Base-by-base conservation (phyloP, 371 early-diverging fungal genomes). In the Mortierella sp. region DNA sequence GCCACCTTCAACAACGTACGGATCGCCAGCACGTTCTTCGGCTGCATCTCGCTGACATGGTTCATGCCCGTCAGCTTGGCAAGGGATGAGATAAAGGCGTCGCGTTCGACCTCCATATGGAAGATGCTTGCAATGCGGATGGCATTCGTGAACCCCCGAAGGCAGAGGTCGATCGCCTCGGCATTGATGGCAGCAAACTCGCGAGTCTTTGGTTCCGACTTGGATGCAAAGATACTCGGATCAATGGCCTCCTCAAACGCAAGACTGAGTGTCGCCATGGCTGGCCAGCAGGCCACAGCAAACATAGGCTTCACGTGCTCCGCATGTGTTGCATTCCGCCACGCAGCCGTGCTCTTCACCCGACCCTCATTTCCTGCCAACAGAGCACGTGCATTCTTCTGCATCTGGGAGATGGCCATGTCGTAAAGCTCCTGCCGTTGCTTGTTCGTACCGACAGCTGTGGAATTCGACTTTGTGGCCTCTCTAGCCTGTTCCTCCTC, bases 271-370 rank as follows among this genome's bases (percentile, higher is more conserved):
- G 87, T 87, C 30, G 90, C 85, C 58, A 92, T 80, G 61, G 89
- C 69, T 44, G 89, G 79, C 89, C 89, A 91, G 89, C 92, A 92
- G 60, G 86, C 83, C 11, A 87, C 75, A 53, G 86, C 85, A 80
- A 92, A 89, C 92, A 92, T 91, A 46, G 82, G 81, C 64, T 86
- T 86, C 32, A 89, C 88, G 66, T 92, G 92, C 61, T 90, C 91
- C 43, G 82, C 83, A 64, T 90, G 90, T 12, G 82, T 86, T 14
- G 90, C 92, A 37, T 75, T 72, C 54, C 79, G 64, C 82, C 82
- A 84, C 2, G 66, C 66, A 14, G 76, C 72, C 7, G 72, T 62
- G 47, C 61, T 72, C 63, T 68, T 73, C 27, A 60, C 66, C 7
- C 79, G 60, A 8, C 79, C 72, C 21, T 79, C 79, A 42, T 68